Evolutionary conservation across 2,329 filamentous ascomycete genomes (phyloP).

Genomic region (Diplodia scrobiculata): DNA sequence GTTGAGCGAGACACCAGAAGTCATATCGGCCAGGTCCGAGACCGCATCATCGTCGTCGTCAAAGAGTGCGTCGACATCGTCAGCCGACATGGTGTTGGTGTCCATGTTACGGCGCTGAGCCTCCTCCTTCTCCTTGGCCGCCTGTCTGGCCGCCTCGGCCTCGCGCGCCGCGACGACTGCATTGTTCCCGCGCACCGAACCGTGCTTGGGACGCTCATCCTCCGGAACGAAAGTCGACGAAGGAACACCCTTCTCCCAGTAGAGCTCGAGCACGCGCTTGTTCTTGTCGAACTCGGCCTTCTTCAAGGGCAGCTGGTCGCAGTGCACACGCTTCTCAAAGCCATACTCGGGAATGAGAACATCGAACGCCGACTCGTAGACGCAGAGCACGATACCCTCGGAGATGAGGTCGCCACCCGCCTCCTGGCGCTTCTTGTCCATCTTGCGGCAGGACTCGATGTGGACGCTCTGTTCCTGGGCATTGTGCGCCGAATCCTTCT

Average conservation of each 20-base stretch:
- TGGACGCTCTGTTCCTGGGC: slow-evolving; percentile 99
- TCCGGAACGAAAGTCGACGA: slow-evolving; percentile 96
- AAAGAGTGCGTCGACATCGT: slow-evolving; percentile 93
- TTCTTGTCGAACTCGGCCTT: slow-evolving; percentile 99
- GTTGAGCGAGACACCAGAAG: slow-evolving; percentile 84
- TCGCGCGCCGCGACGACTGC: slow-evolving; percentile 75
- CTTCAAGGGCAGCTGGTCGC: slow-evolving; percentile 94
- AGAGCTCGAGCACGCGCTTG: slow-evolving; percentile 88
- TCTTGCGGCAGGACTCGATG: slow-evolving; percentile 92
- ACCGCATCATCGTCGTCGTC: slow-evolving; percentile 78
- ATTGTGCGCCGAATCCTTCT: slow-evolving; percentile 97
- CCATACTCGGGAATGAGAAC: slow-evolving; percentile 97
- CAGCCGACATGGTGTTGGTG: slow-evolving; percentile 88
- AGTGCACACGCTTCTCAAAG: slow-evolving; percentile 99
- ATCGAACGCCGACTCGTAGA: slow-evolving; percentile 98
- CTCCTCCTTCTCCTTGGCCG: slow-evolving; percentile 84
- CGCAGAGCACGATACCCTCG: slow-evolving; percentile 92
- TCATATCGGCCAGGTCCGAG: slow-evolving; percentile 82
- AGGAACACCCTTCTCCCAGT: slow-evolving; percentile 99
- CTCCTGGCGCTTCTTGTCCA: slow-evolving; percentile 89
- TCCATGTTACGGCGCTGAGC: slow-evolving; percentile 90
- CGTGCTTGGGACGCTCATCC: slow-evolving; percentile 89
- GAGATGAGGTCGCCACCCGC: slow-evolving; percentile 88
- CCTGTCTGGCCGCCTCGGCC: slow-evolving; percentile 78
- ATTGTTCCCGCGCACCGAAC: slow-evolving; percentile 71